Base-by-base conservation (phyloP, 2,329 filamentous ascomycete species). In the Epicoccum nigrum region DNA sequence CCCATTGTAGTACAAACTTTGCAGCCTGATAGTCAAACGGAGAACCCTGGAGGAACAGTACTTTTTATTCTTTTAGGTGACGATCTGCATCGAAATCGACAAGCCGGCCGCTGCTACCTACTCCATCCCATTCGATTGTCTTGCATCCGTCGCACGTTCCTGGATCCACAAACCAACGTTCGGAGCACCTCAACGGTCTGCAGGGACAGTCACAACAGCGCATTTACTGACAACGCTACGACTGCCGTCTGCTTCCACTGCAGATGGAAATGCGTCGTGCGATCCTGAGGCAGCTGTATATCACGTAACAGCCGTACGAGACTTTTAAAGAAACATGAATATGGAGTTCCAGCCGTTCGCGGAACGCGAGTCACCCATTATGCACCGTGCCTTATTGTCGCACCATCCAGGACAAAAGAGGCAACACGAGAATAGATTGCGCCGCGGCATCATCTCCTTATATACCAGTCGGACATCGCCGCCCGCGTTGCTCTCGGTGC, bases 391-490 rank as follows among this genome's bases (percentile, higher is more conserved):
- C 49, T 45, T 41, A 41, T n/a, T 64, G 69, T 70, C 65, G 64
- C 68, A 71, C 69, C 69, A 72, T 69, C 54, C 56, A 55, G 51
- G 51, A 44, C 58, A 40, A 51, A 55, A 56, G 45, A 55, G 52
- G 55, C 54, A 60, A 48, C 56, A 60, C 55, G 58, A 55, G 48
- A 56, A 61, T 51, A 51, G 51, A 55, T 58, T 48, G 45, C 30
- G 44, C 45, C 51, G 55, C 56, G 52, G 54, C 51, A 53, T 48
- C 46, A 34, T 51, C 48, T 54, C 55, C 54, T 58, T 62, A 53
- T 62, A 56, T 58, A 52, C 52, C n/a, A 27, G 20, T 31, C 48
- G 35, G 39, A 45, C 51, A 43, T 45, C 54, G 39, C 43, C 56
- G 25, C 42, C 58, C 45, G 49, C 51, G 28, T 56, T 68, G 54